These are phyloP conservation scores for Tolypocladium ovalisporum DNA, from an alignment of 2,329 filamentous ascomycete genomes.

Conservation along the genomic window DNA sequence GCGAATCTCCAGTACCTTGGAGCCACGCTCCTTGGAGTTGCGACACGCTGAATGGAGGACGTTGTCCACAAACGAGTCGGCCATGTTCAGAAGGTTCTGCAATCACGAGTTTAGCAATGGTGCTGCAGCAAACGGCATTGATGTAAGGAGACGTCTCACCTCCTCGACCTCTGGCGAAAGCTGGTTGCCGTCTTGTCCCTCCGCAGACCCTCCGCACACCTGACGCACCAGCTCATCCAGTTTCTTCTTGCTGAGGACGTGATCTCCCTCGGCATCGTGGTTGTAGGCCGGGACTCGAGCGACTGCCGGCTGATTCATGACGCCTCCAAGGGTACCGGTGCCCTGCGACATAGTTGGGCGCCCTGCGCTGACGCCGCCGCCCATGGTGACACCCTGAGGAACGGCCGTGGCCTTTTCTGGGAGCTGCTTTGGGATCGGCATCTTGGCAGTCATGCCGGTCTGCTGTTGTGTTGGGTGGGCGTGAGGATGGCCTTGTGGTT, in stretches of 20 bases:
- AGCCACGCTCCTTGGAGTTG: slow-evolving; percentile 85
- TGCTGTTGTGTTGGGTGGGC: slow-evolving; percentile 22
- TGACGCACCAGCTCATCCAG: slow-evolving; percentile 90
- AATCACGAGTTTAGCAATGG: slow-evolving; percentile 7
- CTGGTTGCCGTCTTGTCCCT: slow-evolving; percentile 62
- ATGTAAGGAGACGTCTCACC: slow-evolving; percentile 41
- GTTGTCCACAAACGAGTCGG: slow-evolving; percentile 90
- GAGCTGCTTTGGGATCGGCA: slow-evolving; percentile 75
- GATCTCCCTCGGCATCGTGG: slow-evolving; percentile 83
- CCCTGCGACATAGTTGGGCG: slow-evolving; percentile 81
- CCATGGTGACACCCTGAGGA: slow-evolving; percentile 63
- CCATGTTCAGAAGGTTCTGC: slow-evolving; percentile 76
- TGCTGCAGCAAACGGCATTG: neutral
- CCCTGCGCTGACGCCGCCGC: slow-evolving; percentile 47
- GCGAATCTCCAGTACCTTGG: slow-evolving; percentile 79
- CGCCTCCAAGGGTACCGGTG: slow-evolving; percentile 63
- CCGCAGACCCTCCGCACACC: slow-evolving; percentile 71
- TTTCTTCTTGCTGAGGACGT: slow-evolving; percentile 95
- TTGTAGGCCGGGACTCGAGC: slow-evolving; percentile 72
- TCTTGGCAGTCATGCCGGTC: slow-evolving; percentile 44
- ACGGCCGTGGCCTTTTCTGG: slow-evolving; percentile 54
- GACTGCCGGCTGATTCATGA: slow-evolving; percentile 80
- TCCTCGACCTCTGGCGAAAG: slow-evolving; percentile 92
- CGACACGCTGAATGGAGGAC: slow-evolving; percentile 80
- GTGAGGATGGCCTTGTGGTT: slow-evolving; percentile 11